Base-by-base conservation (phyloP, 441 rosid genomes). In the Corymbia calophylla region DNA sequence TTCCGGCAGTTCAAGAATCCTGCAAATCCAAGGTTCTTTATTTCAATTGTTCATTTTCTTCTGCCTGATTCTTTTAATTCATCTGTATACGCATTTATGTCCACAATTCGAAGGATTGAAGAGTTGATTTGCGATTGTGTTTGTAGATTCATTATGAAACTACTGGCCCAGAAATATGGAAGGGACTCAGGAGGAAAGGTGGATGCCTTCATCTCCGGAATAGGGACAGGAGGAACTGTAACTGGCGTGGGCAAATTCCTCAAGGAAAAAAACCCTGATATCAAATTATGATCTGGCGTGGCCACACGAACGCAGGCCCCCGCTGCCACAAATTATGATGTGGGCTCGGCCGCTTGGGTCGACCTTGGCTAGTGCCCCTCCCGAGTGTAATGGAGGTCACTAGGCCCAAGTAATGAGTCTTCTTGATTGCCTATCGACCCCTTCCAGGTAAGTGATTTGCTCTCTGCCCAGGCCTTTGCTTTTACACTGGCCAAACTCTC, bases 161-260 rank as follows among this genome's bases (percentile, higher is more conserved):
- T 87, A 96, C 97, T 44, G 99, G 99, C 48, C 99, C 96, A 2
- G 99, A 97, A 94, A 95, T 97, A 89, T 97, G 99, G 99, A 94
- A 90, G n/a, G 82, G 98, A 94, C 89, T 93, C 99, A 1, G 96
- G 90, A 62, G 99, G 95, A 86, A 91, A 95, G 93, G 96, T 96
- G 87, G 98, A 95, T 90, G 93, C 92, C 39, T 90, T 97, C 60
- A 94, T 97, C 18, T 94, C 95, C 1, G 98, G 96, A 64, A 94
- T 96, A 88, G 98, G 99, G 55, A 97, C 99, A 15, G 99, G 98
- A 53, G 99, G 99, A 82, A 96, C 98, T 0, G 91, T 97, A 80
- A 93, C 98, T 8, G 99, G 99, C 13, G 89, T 93, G 13, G 99
- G 99, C 81, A 94, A 87, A 55, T 97, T 93, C 88, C 99, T 95